Base-by-base conservation (phyloP, 805 yeast genomes). In the Brettanomyces bruxellensis region DNA sequence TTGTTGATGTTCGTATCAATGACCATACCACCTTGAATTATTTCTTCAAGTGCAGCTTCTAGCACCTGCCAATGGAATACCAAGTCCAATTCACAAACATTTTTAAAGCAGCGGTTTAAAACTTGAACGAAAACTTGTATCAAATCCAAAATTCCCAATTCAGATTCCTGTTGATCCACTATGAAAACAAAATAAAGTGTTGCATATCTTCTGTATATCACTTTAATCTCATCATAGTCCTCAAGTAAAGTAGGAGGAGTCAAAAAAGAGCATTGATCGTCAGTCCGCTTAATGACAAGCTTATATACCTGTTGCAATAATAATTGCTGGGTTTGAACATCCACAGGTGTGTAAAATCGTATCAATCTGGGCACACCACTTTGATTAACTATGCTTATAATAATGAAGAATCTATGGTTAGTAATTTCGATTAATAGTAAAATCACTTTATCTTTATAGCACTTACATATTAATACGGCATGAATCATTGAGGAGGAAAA, bases 31-130 rank as follows among this genome's bases (percentile, higher is more conserved):
- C 98, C 99, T 61, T 93, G 98, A 1, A 93, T 83, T 34, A 93
- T 84, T 57, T 93, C 98, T 56, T 83, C 93, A 43, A 90, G 64
- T 2, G 91, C 96, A 2, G 95, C 83, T 61, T 91, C 95, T 32
- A 91, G 69, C 4, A 89, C 95, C 65, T 93, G 97, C 98, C 99
- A 93, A 14, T 97, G 97, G 67, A 90, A 91, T n/a, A 93, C 96
- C 51, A 93, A 72, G 66, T 93, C 99, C 55, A 93, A 72, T 61
- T 93, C 99, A 63, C 96, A 90, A 5, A 93, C 99, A 58, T 89
- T 90, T 50, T 81, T 82, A 66, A 93, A 93, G 64, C 99, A 93
- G 48, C 84, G 79, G 61, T 93, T 96, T 53, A 93, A 72, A 45
- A 95, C 85, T 63, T 93, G 97, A 3, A 93, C 99, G 71, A 93